These are phyloP conservation scores for Pseudogymnoascus sp. DNA, from an alignment of 2,329 filamentous ascomycete genomes.

Conservation along the genomic window DNA sequence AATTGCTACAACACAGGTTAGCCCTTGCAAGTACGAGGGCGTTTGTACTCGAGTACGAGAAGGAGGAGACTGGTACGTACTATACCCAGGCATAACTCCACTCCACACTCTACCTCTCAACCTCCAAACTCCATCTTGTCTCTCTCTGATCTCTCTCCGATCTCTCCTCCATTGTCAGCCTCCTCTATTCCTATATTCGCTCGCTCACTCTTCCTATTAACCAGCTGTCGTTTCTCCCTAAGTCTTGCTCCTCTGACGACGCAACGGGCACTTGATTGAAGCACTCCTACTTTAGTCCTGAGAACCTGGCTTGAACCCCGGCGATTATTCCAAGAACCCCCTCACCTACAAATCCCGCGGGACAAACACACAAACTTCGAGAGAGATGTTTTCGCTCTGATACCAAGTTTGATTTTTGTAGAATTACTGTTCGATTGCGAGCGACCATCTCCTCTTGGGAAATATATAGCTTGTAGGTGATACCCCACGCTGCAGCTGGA, in stretches of 20 bases:
- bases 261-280: not conserved
- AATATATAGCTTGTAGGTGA: slow-evolving; percentile 4
- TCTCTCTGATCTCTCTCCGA: slow-evolving; percentile 33
- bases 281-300: not conserved
- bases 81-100: not conserved
- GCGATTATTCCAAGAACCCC: not conserved
- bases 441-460: not conserved
- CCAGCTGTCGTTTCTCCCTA: not conserved
- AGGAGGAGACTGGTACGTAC: not conserved
- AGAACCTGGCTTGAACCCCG: not conserved
- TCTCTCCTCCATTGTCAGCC: slow-evolving; percentile 27
- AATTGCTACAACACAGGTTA: not conserved
- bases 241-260: slow-evolving; percentile 2
- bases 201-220: slow-evolving; percentile 6
- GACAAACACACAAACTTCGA: not conserved
- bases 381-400: not conserved
- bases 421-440: slow-evolving; percentile 1
- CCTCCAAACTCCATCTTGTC: slow-evolving; percentile 27
- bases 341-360: slow-evolving; percentile 1
- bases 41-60: slow-evolving; percentile 1
- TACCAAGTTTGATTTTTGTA: slow-evolving; percentile 1
- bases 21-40: not conserved
- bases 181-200: slow-evolving; percentile 15
- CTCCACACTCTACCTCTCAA: slow-evolving; percentile 25
- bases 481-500: not conserved